Conservation (phyloP, 805 yeast species). For the Saturnispora sekii region DNA sequence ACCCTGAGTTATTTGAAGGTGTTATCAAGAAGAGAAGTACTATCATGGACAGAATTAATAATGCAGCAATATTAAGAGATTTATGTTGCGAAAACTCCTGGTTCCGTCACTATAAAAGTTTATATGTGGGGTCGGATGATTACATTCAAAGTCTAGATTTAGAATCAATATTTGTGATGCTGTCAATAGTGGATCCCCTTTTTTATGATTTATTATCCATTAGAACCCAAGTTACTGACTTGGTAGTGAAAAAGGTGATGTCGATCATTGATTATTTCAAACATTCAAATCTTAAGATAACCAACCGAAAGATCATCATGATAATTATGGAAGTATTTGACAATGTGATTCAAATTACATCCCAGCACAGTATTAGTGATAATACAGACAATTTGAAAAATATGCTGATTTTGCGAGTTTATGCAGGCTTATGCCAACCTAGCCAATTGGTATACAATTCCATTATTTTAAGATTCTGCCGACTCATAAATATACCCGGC, state of each 20-base stretch:
- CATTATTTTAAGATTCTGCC: constrained; percentile 3
- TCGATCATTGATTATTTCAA: too few relatives aligned
- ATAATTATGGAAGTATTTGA: constrained; percentile 1
- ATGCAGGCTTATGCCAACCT: constrained; percentile 4
- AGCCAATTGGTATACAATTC: constrained; percentile 2
- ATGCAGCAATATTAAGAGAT: not conserved
- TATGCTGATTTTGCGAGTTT: not conserved
- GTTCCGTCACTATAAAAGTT: not conserved
- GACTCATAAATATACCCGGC: not conserved
- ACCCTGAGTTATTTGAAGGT: not conserved
- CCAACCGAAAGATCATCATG: not conserved
- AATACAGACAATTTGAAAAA: not conserved
- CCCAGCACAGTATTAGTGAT: too few relatives aligned
- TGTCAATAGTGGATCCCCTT: constrained; percentile 2
- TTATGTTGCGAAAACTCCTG: not conserved
- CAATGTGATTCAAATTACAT: not conserved
- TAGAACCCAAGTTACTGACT: not conserved
- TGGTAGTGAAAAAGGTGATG: not conserved
- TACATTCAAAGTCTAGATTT: constrained; percentile 1
- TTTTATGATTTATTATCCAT: constrained; percentile 2
- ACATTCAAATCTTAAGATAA: not conserved
- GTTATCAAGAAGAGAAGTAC: not conserved
- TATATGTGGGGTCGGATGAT: not conserved
- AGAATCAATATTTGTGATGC: constrained; percentile 2
- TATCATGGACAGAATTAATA: not conserved